These are phyloP conservation scores for Globisporangium okanoganense DNA, from an alignment of 352 stramenopile species.

Conservation along the genomic window DNA sequence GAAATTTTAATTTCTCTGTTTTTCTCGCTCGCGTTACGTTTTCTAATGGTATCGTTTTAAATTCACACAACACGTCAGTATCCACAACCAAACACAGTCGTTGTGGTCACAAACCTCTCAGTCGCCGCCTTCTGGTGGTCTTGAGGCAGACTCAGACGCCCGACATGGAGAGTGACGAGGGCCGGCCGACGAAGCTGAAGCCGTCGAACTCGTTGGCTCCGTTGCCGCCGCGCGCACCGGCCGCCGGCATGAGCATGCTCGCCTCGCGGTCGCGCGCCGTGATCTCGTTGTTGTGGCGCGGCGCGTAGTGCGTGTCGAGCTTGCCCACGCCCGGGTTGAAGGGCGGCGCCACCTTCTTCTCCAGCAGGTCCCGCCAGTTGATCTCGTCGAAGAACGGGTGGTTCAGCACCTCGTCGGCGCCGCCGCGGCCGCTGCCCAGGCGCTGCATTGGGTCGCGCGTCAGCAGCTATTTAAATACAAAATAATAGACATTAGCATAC, in stretches of 20 bases:
- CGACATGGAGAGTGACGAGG: slow-evolving; percentile 57
- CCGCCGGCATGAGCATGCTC: slow-evolving; percentile 56
- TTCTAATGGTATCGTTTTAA: slow-evolving; percentile 9
- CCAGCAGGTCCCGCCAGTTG: slow-evolving; percentile 85
- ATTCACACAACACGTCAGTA: slow-evolving; percentile 5
- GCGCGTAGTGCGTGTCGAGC: slow-evolving; percentile 83
- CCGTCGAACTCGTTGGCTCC: slow-evolving; percentile 83
- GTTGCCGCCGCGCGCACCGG: slow-evolving; percentile 34
- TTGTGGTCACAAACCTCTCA: too few relatives aligned
- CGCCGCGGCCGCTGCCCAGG: slow-evolving; percentile 90
- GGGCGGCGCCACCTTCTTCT: slow-evolving; percentile 75
- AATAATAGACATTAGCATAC: not conserved
- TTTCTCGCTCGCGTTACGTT: slow-evolving; percentile 5
- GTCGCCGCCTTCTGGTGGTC: too few relatives aligned
- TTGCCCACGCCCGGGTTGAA: slow-evolving; percentile 89
- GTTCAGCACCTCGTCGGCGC: slow-evolving; percentile 87
- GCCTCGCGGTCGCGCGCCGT: slow-evolving; percentile 78
- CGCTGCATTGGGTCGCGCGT: slow-evolving; percentile 94
- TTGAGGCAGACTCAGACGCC: slow-evolving; percentile 8
- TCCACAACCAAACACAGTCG: not conserved
- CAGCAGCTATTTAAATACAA: slow-evolving; percentile 71
- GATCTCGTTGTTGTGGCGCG: slow-evolving; percentile 87
- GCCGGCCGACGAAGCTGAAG: slow-evolving; percentile 88
- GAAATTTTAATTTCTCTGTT: too few relatives aligned
- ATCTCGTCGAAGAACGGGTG: slow-evolving; percentile 92